Evolutionary conservation across 768 basidiomycete species (phyloP).

Genomic region (Auricularia sp.): DNA sequence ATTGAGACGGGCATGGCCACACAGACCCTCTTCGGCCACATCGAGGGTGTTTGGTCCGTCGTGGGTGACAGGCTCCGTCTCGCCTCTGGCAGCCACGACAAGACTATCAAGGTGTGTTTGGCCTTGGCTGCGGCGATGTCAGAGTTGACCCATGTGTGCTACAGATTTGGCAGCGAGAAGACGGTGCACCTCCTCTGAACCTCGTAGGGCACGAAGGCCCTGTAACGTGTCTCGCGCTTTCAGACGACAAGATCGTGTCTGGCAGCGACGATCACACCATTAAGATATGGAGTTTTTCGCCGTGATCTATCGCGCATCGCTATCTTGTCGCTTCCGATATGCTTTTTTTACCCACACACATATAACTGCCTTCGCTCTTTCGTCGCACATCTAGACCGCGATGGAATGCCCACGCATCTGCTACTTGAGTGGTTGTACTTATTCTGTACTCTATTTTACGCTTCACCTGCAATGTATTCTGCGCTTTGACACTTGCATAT

Average conservation of each 20-base stretch:
- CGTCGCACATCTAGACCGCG: too few relatives aligned
- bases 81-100: slow-evolving; percentile 89
- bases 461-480: too few relatives aligned
- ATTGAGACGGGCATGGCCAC: slow-evolving; percentile 71
- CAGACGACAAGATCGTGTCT: slow-evolving; percentile 94
- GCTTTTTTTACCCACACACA: neutral
- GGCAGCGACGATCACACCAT: slow-evolving; percentile 89
- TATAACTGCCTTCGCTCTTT: too few relatives aligned
- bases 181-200: slow-evolving; percentile 78
- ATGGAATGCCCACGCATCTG: too few relatives aligned
- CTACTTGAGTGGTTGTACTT: too few relatives aligned
- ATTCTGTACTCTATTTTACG: too few relatives aligned
- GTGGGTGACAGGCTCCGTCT: slow-evolving; percentile 86
- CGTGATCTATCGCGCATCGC: neutral
- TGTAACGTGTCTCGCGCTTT: slow-evolving; percentile 80
- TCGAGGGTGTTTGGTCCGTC: slow-evolving; percentile 97
- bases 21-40: slow-evolving; percentile 89
- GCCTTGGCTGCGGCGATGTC: slow-evolving; percentile 3
- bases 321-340: neutral
- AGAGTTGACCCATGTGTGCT: neutral
- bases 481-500: too few relatives aligned
- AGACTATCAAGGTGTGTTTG: slow-evolving; percentile 82
- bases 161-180: slow-evolving; percentile 89
- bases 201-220: slow-evolving; percentile 91
- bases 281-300: slow-evolving; percentile 59